A percentile compares a stretch with the other conserved stretches of the same genome.
Evolutionary conservation across 768 basidiomycete genomes (phyloP).

Genomic region (Ephemerocybe angulata): DNA sequence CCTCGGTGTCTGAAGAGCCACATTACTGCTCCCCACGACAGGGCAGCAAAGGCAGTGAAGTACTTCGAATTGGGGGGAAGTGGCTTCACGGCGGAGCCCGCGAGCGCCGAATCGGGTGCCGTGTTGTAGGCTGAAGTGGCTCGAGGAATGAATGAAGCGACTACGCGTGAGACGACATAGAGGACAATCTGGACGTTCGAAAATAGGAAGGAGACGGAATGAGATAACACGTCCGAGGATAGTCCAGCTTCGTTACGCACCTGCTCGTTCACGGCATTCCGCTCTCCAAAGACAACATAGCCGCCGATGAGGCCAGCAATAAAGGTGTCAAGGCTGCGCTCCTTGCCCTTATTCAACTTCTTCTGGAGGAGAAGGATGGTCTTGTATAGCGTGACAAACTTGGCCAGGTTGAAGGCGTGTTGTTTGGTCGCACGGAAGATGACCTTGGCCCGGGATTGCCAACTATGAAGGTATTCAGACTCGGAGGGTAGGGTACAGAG

Average conservation of each 20-base stretch:
- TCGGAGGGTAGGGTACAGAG: slow-evolving; percentile 10
- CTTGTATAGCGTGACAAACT: slow-evolving; percentile 95
- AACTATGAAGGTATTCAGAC: slow-evolving; percentile 41
- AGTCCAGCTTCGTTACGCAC: slow-evolving; percentile 38
- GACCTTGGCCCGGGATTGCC: slow-evolving; percentile 58
- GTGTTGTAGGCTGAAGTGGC: slow-evolving; percentile 53
- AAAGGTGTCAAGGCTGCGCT: slow-evolving; percentile 79
- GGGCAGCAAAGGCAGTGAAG: slow-evolving; percentile 83
- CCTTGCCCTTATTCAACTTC: slow-evolving; percentile 77
- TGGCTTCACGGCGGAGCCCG: slow-evolving; percentile 51
- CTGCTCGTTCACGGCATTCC: slow-evolving; percentile 89
- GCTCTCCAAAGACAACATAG: slow-evolving; percentile 81
- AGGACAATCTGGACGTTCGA: slow-evolving; percentile 73
- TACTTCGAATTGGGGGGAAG: slow-evolving; percentile 80
- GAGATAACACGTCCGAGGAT: neutral
- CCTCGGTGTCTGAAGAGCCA: slow-evolving; percentile 86
- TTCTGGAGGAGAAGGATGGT: slow-evolving; percentile 76
- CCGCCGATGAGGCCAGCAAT: slow-evolving; percentile 91
- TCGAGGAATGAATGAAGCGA: slow-evolving; percentile 89
- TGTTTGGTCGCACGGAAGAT: slow-evolving; percentile 86
- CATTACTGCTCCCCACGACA: slow-evolving; percentile 96
- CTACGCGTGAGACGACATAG: slow-evolving; percentile 89
- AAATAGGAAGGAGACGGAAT: slow-evolving; percentile 8
- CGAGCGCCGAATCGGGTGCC: slow-evolving; percentile 35
- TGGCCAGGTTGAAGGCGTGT: slow-evolving; percentile 88